phyloP scores from a whole-genome alignment of 2,329 filamentous ascomycete genomes.

The Endocalyx cinctus region DNA sequence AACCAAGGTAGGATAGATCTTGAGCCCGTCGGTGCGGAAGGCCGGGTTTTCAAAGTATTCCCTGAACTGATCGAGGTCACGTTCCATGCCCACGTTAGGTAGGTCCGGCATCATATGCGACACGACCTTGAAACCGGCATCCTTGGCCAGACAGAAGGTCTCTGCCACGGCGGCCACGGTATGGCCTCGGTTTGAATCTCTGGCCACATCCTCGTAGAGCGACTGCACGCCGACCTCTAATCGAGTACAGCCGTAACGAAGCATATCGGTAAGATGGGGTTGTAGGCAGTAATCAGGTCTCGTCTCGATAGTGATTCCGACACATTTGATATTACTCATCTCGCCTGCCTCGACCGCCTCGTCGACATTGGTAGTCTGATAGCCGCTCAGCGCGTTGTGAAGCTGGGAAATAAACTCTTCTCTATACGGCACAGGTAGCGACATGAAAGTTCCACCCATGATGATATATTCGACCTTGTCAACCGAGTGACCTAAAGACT shows the following conservation, averaged over 20 bases:
- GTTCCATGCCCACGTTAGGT: slow-evolving; percentile 97
- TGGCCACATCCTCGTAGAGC: slow-evolving; percentile 95
- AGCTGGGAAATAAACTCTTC: slow-evolving; percentile 93
- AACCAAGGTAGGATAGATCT: slow-evolving; percentile 96
- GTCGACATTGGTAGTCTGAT: slow-evolving; percentile 89
- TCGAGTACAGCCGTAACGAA: slow-evolving; percentile 94
- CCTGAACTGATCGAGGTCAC: slow-evolving; percentile 91
- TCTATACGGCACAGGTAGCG: slow-evolving; percentile 79
- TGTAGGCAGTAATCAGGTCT: slow-evolving; percentile 94
- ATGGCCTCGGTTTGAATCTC: slow-evolving; percentile 94
- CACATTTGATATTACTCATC: slow-evolving; percentile 96
- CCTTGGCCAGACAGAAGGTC: slow-evolving; percentile 95
- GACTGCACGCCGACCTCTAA: slow-evolving; percentile 95
- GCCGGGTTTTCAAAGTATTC: slow-evolving; percentile 97
- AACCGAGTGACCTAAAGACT: slow-evolving; percentile 89
- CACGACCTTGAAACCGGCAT: slow-evolving; percentile 97
- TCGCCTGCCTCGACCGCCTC: slow-evolving; percentile 92
- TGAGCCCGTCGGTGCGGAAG: slow-evolving; percentile 93
- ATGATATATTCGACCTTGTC: slow-evolving; percentile 99
- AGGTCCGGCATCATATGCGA: slow-evolving; percentile 99
- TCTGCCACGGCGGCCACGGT: slow-evolving; percentile 93
- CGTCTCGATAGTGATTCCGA: slow-evolving; percentile 98
- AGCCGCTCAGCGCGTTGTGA: slow-evolving; percentile 94
- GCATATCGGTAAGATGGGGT: slow-evolving; percentile 91
- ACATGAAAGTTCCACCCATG: slow-evolving; percentile 99